Conservation (phyloP, 1,284 basidiomycete genomes). For the Takashimella tepidaria region DNA sequence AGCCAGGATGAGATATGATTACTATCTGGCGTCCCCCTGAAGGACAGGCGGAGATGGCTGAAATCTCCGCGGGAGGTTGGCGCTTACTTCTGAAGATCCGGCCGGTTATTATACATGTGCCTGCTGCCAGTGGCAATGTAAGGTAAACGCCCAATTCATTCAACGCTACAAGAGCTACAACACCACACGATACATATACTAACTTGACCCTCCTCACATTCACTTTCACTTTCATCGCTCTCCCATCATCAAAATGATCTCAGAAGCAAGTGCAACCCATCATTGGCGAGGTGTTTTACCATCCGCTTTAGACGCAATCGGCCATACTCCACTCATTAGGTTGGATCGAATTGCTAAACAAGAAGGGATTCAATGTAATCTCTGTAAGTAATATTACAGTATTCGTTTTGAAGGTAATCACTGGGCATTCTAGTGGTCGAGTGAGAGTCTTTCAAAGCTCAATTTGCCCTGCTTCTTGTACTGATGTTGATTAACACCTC, state of each 20-base stretch:
- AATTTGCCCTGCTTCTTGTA: neutral
- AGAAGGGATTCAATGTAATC: conserved; percentile 80
- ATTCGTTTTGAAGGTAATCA: too few relatives aligned
- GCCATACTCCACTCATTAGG: conserved; percentile 83
- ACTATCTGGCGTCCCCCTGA: too few relatives aligned
- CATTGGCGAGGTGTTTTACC: conserved; percentile 57
- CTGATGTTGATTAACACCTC: neutral
- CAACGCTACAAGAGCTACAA: too few relatives aligned
- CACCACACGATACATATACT: neutral
- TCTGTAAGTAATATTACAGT: conserved; percentile 64
- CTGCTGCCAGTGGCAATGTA: too few relatives aligned
- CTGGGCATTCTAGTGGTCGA: too few relatives aligned
- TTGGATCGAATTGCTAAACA: conserved; percentile 71
- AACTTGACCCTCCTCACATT: neutral
- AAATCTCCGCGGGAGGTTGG: too few relatives aligned
- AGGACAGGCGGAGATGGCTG: too few relatives aligned
- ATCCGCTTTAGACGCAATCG: conserved; percentile 76
- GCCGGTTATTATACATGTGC: too few relatives aligned
- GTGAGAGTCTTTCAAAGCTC: too few relatives aligned
- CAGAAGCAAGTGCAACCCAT: conserved; percentile 15
- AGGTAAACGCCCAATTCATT: neutral
- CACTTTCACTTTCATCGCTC: neutral
- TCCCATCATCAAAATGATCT: neutral
- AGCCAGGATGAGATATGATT: too few relatives aligned
- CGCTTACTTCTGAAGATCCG: too few relatives aligned